Base-by-base conservation (phyloP, 2,329 filamentous ascomycete species). In the Sphaerulina vaccinii region DNA sequence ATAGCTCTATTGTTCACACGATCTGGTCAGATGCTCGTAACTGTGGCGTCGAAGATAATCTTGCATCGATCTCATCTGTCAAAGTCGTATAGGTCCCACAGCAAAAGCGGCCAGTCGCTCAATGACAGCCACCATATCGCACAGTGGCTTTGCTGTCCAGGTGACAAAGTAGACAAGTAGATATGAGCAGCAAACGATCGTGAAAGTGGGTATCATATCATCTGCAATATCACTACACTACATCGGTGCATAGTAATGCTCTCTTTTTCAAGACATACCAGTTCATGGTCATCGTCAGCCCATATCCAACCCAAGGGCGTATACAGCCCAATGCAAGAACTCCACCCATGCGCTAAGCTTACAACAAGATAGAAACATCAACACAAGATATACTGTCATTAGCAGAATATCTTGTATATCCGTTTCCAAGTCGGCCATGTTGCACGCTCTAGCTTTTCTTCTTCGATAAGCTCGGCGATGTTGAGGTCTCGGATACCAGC, bases 401-500 rank as follows among this genome's bases (percentile, higher is more conserved):
- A 78, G 56, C 75, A 78, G 38, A 76, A 72, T 52, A 72, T 73
- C 58, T 77, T 77, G 61, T 77, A 78, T 3, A 70, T 62, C 55
- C 70, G 73, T 68, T 75, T 77, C 75, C 75, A 78, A 50, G 37
- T 64, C 9, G 75, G 75, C 75, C 75, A 77, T 11, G 62, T 61
- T 24, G 78, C 80, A 63, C 78, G 77, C 73, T 96, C 90, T 46
- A 87, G 85, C 33, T 78, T 74, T 75, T 96, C 92, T 69, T 95
- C 87, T 36, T 85, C 84, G 43, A 95, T 76, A 43, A 97, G 73
- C 54, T 87, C 82, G 22, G 84, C 82, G 38, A 96, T 73, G 67
- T 96, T 91, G 52, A 96, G 80, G 65, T 96, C 90, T 21, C 91
- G 79, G 22, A 90, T 83, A 2, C 92, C 92, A 0, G 90, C 95